A percentile compares a stretch with the other conserved stretches of the same genome.
phyloP scores from a whole-genome alignment of 2,329 filamentous ascomycete species.

The Tolypocladium amazonense region DNA sequence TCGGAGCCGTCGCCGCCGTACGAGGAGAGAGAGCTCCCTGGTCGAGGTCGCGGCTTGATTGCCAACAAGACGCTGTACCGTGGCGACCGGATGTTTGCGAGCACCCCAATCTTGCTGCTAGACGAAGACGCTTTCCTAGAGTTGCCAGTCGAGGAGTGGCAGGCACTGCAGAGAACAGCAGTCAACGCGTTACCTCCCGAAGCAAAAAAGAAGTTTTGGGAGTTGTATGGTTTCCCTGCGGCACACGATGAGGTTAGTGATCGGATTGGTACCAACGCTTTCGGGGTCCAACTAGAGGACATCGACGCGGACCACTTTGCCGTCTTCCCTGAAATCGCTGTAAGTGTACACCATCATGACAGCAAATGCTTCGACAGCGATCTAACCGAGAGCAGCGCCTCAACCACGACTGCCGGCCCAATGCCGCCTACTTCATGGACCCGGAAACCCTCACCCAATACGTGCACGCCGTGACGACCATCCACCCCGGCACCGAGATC shows the following conservation, averaged over 20 bases:
- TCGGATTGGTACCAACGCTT: conserved; percentile 7
- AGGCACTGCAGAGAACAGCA: conserved; percentile 1
- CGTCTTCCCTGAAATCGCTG: conserved; percentile 7
- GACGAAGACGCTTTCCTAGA: conserved; percentile 1
- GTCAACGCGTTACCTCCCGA: conserved; percentile 2
- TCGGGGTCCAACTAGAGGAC: neutral
- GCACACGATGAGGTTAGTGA: conserved; percentile 1
- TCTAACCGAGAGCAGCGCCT: conserved; percentile 19
- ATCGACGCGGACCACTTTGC: neutral
- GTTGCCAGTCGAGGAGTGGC: neutral
- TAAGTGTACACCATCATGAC: neutral
- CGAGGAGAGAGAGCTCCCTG: conserved; percentile 11
- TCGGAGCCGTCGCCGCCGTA: conserved; percentile 6
- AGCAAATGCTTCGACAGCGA: neutral
- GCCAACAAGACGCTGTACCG: conserved; percentile 12
- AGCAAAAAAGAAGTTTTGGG: conserved; percentile 3
- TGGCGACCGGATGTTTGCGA: conserved; percentile 8
- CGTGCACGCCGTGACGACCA: conserved; percentile 26
- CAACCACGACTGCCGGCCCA: conserved; percentile 35
- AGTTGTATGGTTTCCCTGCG: conserved; percentile 1
- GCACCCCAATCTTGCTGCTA: conserved; percentile 6
- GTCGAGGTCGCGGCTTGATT: conserved; percentile 13
- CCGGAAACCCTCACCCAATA: conserved; percentile 25
- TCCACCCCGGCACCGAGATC: conserved; percentile 30
- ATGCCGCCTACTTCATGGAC: conserved; percentile 32